These are phyloP conservation scores for Corchorus olitorius DNA, from an alignment of 345 rosid species.

Conservation along the genomic window DNA sequence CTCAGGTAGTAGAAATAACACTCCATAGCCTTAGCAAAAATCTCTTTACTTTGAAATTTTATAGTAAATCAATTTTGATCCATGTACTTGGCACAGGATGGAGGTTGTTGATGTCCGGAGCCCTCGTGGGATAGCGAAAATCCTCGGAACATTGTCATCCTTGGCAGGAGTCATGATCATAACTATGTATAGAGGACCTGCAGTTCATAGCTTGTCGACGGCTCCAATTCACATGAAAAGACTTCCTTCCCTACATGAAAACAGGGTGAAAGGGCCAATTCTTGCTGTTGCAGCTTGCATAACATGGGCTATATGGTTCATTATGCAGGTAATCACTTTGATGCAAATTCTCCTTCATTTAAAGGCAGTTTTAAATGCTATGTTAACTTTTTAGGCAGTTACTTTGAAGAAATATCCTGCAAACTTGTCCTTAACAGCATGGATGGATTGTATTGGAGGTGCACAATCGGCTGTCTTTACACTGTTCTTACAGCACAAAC, in stretches of 20 bases:
- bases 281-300: conserved; percentile 55
- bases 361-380: neutral
- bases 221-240: conserved; percentile 42
- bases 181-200: conserved; percentile 58
- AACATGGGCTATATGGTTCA: conserved; percentile 53
- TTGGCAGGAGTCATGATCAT: conserved; percentile 51
- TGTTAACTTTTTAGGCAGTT: conserved; percentile 35
- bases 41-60: neutral
- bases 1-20: conserved; percentile 43
- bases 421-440: conserved; percentile 56
- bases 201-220: conserved; percentile 30
- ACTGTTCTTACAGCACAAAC: conserved; percentile 37
- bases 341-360: neutral
- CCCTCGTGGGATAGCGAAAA: conserved; percentile 53
- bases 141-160: conserved; percentile 52
- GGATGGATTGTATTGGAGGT: conserved; percentile 58
- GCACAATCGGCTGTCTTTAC: conserved; percentile 58
- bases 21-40: neutral
- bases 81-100: conserved; percentile 35
- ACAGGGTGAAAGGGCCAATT: conserved; percentile 62
- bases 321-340: conserved; percentile 51
- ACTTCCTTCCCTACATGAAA: conserved; percentile 27
- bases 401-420: conserved; percentile 64
- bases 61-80: neutral
- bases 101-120: conserved; percentile 49